Evolutionary conservation across 306 rosid species (phyloP), one percentile per base, ranked within the genome.

Genomic region (Vigna reflexopilosa): DNA sequence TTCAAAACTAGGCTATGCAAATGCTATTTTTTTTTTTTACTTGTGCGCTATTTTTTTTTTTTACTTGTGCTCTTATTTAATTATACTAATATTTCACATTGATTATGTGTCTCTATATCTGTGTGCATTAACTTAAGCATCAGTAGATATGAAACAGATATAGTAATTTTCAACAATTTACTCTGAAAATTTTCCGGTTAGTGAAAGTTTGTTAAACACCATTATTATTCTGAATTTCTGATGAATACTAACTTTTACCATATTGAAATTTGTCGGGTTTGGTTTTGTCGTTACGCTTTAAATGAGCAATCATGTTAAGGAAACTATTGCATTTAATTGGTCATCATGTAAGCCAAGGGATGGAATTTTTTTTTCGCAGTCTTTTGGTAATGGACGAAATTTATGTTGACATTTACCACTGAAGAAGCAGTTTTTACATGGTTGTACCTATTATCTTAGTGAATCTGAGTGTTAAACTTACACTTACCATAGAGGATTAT

Each of bases 281-380:
- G n/a, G 24, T 24, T 20, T 44, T 24, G 20, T 58, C 26, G 45
- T 45, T 57, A 57, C 8, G 51, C 68, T 44, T 52, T 50, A 10
- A 72, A 63, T 22, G 57, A n/a, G 45, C 61, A 48, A 28, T 54
- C 61, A 28, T 30, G 42, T 61, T 30, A 11, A 5, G 6, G 22
- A 64, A 40, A 8, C 38, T 58, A 59, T 75, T 54, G n/a, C 70
- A 17, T 42, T n/a, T 55, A 70, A 44, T 61, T 82, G 28, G 26
- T 22, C 48, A 36, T n/a, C 57, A 8, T 58, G 15, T 32, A 36
- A 61, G 17, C 8, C 1, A 49, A 49, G 66, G 40, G 58, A 55
- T 44, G 28, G 3, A 19, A 19, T 40, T 62, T 72, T 57, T 7
- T 49, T 15, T 58, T 22, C 28, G 52, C 24, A 61, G 26, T 62